Evolutionary conservation across 805 yeast genomes (phyloP).

Genomic region (Lachancea waltii): DNA sequence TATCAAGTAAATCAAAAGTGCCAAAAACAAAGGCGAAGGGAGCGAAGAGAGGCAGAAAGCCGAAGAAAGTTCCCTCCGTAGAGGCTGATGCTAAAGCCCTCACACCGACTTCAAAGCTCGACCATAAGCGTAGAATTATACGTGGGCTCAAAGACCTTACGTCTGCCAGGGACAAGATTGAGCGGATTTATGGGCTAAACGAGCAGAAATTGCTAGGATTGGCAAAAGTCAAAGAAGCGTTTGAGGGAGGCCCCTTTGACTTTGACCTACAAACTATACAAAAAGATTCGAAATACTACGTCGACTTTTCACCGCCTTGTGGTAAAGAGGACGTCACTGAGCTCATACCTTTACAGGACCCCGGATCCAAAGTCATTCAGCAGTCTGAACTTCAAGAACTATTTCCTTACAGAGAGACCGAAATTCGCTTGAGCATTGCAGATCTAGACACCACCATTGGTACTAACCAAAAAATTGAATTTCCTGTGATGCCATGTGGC

Average conservation of each 20-base stretch:
- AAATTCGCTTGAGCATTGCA: conserved; percentile 17
- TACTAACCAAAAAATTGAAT: conserved; percentile 20
- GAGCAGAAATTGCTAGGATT: conserved; percentile 37
- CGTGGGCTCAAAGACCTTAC: conserved; percentile 31
- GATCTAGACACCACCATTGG: conserved; percentile 17
- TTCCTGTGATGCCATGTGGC: conserved; percentile 25
- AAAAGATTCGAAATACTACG: conserved; percentile 19
- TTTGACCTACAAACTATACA: conserved; percentile 33
- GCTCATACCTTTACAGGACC: conserved; percentile 7
- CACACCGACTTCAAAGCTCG: conserved; percentile 17
- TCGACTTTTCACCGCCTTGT: conserved; percentile 17
- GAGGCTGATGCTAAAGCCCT: conserved; percentile 23
- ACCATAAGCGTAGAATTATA: conserved; percentile 19
- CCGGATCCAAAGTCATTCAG: conserved; percentile 17
- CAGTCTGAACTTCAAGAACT: conserved; percentile 18
- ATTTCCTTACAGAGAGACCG: conserved; percentile 22
- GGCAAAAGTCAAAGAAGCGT: conserved; percentile 40
- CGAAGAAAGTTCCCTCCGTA: conserved; percentile 1
- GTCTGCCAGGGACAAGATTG: conserved; percentile 38
- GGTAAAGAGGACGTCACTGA: conserved; percentile 6
- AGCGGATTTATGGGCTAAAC: conserved; percentile 45
- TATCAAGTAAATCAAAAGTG: neutral
- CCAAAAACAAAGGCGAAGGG: neutral
- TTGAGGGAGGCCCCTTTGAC: conserved; percentile 44
- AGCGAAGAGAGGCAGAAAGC: conserved; percentile 6